Base-by-base conservation (phyloP, 2,329 filamentous ascomycete species). In the Colletotrichum lentis region DNA sequence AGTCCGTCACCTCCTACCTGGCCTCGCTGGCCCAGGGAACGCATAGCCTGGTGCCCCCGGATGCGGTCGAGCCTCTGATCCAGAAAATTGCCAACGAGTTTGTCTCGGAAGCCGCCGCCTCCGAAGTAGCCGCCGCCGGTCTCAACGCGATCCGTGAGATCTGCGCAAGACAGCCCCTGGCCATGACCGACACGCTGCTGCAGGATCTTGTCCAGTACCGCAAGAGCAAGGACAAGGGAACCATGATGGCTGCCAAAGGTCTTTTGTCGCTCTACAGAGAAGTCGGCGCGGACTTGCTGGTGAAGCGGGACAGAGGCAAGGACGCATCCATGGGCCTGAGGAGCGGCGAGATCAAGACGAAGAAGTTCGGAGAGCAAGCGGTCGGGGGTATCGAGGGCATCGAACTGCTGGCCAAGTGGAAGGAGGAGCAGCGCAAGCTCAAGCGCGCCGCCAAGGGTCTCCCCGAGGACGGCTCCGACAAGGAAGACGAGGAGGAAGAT, bases 61-160 rank as follows among this genome's bases (percentile, higher is more conserved):
- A 99, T 82, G 91, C 90, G 0, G 84, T 99, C 12, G 94, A 98
- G 77, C 95, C 96, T 0, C 82, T 98, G 5, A 84, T 99, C 2
- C 90, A 93, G 77, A 98, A 97, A 81, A 98, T 99, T 74, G 95
- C 96, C 39, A 97, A 98, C 76, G 96, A 99, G 77, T 99, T 99
- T 76, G 95, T 99, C 2, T 97, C 94, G 0, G 96, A 99, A 80
- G 96, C 93, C 1, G 90, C 94, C 0, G 94, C 96, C 0, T 87
- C 92, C 3, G 94, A 98, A 78, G 95, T 99, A 37, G 93, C 93
- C 0, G 90, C 94, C 4, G 95, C 96, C 5, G 96, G 95, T 75
- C 84, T 99, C 62, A 97, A 98, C 77, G 91, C 94, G 16, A 98
- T 99, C 72, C 89, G 96, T 58, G 96, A 99, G 76, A 92, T 99